Conservation (phyloP, 495 filamentous ascomycete genomes). For the Schizothecium vesticola region DNA sequence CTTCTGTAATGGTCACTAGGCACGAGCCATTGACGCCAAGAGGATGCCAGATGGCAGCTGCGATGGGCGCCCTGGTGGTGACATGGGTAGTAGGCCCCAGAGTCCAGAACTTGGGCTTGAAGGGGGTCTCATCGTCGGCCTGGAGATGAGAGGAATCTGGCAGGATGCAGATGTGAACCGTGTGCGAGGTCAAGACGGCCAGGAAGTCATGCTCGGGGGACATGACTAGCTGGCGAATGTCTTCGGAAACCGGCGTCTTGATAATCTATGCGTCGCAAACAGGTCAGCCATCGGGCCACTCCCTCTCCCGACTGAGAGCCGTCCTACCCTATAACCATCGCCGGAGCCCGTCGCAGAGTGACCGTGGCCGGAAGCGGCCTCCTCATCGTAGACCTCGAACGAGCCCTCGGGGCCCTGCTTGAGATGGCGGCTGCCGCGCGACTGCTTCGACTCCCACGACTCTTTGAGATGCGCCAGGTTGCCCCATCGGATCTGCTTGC, state of each 20-base stretch:
- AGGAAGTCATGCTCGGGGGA: conserved; percentile 74
- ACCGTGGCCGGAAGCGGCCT: conserved; percentile 20
- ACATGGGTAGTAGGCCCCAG: conserved; percentile 86
- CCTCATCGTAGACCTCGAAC: conserved; percentile 29
- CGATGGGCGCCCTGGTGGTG: conserved; percentile 68
- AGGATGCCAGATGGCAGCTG: conserved; percentile 81
- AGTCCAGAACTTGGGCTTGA: conserved; percentile 76
- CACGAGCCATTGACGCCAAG: conserved; percentile 65
- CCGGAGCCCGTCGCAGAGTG: conserved; percentile 16
- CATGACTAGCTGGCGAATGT: conserved; percentile 74
- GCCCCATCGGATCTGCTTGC: conserved; percentile 82
- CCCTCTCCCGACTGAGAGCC: too few relatives aligned
- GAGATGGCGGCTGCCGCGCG: conserved; percentile 22
- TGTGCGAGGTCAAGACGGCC: conserved; percentile 77
- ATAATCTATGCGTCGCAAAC: conserved; percentile 50
- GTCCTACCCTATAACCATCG: conserved; percentile 42
- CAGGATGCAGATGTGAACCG: conserved; percentile 72
- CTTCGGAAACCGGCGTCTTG: conserved; percentile 62
- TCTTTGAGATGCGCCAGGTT: conserved; percentile 71
- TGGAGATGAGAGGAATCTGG: conserved; percentile 71
- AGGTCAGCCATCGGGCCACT: background rate
- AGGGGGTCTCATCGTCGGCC: conserved; percentile 52
- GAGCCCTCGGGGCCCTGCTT: conserved; percentile 28
- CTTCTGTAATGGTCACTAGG: conserved; percentile 77
- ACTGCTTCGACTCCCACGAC: conserved; percentile 48